These are phyloP conservation scores for Lepidium didymum DNA, from an alignment of 345 rosid species.

Conservation along the genomic window DNA sequence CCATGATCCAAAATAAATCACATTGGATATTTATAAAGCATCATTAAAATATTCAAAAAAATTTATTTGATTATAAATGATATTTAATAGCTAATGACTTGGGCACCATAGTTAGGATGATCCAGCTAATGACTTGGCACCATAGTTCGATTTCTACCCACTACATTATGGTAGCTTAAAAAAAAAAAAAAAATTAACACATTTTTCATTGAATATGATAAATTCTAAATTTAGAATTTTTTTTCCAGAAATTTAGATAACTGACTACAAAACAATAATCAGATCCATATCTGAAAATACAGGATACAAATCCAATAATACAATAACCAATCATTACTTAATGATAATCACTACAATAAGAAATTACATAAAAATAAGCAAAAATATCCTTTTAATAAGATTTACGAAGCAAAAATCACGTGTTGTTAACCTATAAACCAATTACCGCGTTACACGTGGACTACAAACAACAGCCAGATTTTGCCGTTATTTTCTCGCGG, in stretches of 20 bases:
- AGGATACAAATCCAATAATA: neutral
- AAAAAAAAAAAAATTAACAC: no score
- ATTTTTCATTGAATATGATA: neutral
- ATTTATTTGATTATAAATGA: neutral
- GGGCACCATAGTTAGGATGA: no score
- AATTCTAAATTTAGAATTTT: neutral
- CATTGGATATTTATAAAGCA: neutral
- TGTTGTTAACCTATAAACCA: neutral
- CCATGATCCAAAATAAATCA: neutral
- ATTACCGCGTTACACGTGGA: constrained; percentile 15
- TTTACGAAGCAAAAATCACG: neutral
- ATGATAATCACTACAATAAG: neutral
- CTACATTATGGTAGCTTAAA: no score
- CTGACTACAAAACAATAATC: neutral
- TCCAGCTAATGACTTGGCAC: no score
- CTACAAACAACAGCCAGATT: neutral
- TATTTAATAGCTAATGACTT: no score
- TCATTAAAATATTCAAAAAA: neutral
- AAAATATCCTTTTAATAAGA: neutral
- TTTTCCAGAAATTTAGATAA: neutral
- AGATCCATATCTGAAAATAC: neutral
- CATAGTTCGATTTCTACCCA: no score
- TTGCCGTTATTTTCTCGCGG: constrained; percentile 19
- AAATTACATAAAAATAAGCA: neutral
- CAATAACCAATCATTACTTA: neutral